Base-by-base conservation (phyloP, 2,329 filamentous ascomycete species). In the Pyrenophora teres region DNA sequence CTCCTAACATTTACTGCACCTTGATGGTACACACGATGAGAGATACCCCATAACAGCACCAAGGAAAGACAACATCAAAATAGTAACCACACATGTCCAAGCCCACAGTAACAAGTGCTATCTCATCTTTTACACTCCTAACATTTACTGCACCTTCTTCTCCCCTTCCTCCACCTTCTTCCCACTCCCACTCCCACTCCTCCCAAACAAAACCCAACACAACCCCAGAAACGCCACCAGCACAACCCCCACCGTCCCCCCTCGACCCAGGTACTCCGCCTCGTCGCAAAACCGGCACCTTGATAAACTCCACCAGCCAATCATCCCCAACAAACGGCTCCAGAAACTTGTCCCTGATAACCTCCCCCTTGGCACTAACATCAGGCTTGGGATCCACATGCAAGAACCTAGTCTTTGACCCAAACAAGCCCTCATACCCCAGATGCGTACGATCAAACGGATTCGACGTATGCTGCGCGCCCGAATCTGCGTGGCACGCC, bases 391-490 rank as follows among this genome's bases (percentile, higher is more conserved):
- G 74, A 35, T 72, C 63, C 7, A 80, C 64, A 69, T 97, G 91
- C 80, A 92, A 95, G 70, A 96, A 97, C 68, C 90, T 80, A 0
- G 91, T 96, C 42, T 84, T 81, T 0, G 84, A 81, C 1, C 83
- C 84, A 70, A 97, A 97, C 7, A 95, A 74, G 0, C 81, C 83
- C 59, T 97, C 93, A 71, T 92, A 97, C 1, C 92, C 92, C n/a
- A 97, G 65, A 67, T 90, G 84, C n/a, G 81, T 77, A 5, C 90
- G 80, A 71, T 97, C 92, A 72, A 97, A 97, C 0, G 93, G 93
- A 65, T 89, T 96, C 4, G 81, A 82, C 0, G 82, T 74, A 74
- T 93, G 89, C 64, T 89, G 87, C 0, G 80, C 81, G 0, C 82
- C 84, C 44, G 84, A 81, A 8, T 84, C 82, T 0, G 87, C 83